These are phyloP conservation scores for Bocquillonia castaneifolia DNA, from an alignment of 441 rosid species.

Conservation along the genomic window DNA sequence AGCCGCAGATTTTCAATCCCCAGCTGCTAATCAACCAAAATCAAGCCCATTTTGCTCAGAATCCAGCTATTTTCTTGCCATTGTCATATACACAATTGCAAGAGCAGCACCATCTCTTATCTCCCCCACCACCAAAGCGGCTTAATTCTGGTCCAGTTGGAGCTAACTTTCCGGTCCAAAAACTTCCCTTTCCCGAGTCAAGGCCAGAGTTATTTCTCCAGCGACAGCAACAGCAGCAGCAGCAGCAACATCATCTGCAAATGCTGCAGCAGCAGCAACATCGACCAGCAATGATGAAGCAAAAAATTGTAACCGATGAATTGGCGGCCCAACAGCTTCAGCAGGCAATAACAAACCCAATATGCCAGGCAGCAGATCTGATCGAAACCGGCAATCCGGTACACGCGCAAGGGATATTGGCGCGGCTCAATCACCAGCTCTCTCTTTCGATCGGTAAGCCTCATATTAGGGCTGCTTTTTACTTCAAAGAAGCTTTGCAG, in stretches of 20 bases:
- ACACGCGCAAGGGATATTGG: conserved; percentile 99
- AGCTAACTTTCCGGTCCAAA: conserved; percentile 26
- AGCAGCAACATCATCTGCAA: conserved; percentile 39
- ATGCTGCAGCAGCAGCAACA: conserved; percentile 32
- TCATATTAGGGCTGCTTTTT: conserved; percentile 70
- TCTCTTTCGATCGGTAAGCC: conserved; percentile 68
- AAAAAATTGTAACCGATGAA: conserved; percentile 38
- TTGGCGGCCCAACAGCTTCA: conserved; percentile 44
- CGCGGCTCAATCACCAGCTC: conserved; percentile 99
- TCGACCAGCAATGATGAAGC: conserved; percentile 26
- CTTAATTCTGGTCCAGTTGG: conserved; percentile 35
- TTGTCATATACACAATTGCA: conserved; percentile 28
- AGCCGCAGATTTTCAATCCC: conserved; percentile 39
- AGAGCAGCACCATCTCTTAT: conserved; percentile 33
- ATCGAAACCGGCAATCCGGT: conserved; percentile 45
- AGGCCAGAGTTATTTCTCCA: conserved; percentile 34
- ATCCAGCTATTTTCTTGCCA: conserved; percentile 40
- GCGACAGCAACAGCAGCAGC: conserved; percentile 36
- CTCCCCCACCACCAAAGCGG: conserved; percentile 43
- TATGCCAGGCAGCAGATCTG: conserved; percentile 31
- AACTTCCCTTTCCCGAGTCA: conserved; percentile 28
- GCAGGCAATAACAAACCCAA: conserved; percentile 37
- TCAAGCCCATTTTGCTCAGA: conserved; percentile 44
- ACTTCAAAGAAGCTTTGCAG: conserved; percentile 81
- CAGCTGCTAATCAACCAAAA: conserved; percentile 38